Conservation (phyloP, 306 rosid species). For the Cicer pinnatifidum region DNA sequence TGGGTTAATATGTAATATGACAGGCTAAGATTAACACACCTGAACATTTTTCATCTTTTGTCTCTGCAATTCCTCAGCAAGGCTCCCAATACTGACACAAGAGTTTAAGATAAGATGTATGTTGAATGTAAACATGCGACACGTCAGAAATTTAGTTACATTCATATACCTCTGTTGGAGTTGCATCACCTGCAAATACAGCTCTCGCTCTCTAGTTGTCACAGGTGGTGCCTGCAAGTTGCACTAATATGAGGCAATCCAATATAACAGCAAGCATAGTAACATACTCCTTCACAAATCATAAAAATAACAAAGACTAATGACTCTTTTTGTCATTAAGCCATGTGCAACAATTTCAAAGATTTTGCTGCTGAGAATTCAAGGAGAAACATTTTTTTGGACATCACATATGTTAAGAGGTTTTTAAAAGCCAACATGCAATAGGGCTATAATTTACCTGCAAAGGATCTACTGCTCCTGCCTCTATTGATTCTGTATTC, state of each 20-base stretch:
- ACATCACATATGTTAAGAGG: not conserved
- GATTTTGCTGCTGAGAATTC: not conserved
- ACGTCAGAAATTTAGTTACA: slow-evolving; percentile 36
- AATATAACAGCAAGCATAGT: slow-evolving; percentile 32
- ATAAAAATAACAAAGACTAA: slow-evolving; percentile 24
- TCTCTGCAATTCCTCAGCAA: slow-evolving; percentile 76
- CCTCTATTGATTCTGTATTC: slow-evolving; percentile 65
- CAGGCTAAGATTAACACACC: slow-evolving; percentile 53
- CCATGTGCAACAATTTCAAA: slow-evolving; percentile 13
- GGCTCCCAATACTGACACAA: slow-evolving; percentile 66
- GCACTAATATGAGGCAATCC: slow-evolving; percentile 40
- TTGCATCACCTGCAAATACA: slow-evolving; percentile 65
- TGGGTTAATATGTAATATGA: not conserved
- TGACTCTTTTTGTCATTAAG: slow-evolving; percentile 5
- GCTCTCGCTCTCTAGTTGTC: slow-evolving; percentile 69
- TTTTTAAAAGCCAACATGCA: slow-evolving; percentile 29
- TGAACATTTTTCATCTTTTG: slow-evolving; percentile 82
- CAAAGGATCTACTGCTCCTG: slow-evolving; percentile 57
- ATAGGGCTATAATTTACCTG: slow-evolving; percentile 62
- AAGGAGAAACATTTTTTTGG: not conserved
- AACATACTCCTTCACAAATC: slow-evolving; percentile 18
- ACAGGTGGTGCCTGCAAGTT: slow-evolving; percentile 59
- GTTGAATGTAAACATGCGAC: slow-evolving; percentile 33
- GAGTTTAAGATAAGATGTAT: slow-evolving; percentile 37
- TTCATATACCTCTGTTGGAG: slow-evolving; percentile 77